Base-by-base conservation (phyloP, 2,329 filamentous ascomycete species). In the Mollisiaceae sp. region DNA sequence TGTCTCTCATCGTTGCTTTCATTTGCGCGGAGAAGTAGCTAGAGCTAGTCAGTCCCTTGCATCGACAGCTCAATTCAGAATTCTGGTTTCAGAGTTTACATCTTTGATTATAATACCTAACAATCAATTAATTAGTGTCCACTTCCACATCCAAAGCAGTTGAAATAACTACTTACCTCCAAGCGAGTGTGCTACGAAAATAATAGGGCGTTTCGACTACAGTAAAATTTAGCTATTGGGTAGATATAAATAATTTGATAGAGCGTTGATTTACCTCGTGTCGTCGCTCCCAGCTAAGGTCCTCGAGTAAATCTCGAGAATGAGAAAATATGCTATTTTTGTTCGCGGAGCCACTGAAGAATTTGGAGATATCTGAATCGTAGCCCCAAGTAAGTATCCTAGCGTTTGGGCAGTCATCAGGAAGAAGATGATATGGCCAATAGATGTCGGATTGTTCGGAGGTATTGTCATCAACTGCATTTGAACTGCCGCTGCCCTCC, bases 151-250 rank as follows among this genome's bases (percentile, higher is more conserved):
- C 4, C 4, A 47, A 22, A n/a, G 18, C n/a, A n/a, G n/a, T n/a
- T n/a, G n/a, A n/a, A n/a, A n/a, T n/a, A n/a, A n/a, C n/a, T n/a
- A 47, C 18, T 47, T 47, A 47, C 43, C 43, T 47, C 43, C 43
- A 11, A 47, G 43, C 8, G 43, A 47, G 11, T 47, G 43, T n/a
- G 43, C 43, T 8, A 47, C 43, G 18, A 47, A 47, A 20, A 47
- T n/a, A 8, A 47, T 20, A 14, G 2, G 2, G 4, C 43, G 18
- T 8, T 5, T 22, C 18, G 43, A n/a, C 43, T 47, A 22, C 4
- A 11, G n/a, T 6, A 22, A 15, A 11, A 6, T n/a, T 22, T 47
- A 5, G 18, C 22, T n/a, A n/a, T n/a, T n/a, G n/a, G n/a, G n/a
- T n/a, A n/a, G n/a, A n/a, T n/a, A n/a, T n/a, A n/a, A n/a, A n/a